phyloP scores from a whole-genome alignment of 2,329 filamentous ascomycete genomes.

The Escovopsis sp. region DNA sequence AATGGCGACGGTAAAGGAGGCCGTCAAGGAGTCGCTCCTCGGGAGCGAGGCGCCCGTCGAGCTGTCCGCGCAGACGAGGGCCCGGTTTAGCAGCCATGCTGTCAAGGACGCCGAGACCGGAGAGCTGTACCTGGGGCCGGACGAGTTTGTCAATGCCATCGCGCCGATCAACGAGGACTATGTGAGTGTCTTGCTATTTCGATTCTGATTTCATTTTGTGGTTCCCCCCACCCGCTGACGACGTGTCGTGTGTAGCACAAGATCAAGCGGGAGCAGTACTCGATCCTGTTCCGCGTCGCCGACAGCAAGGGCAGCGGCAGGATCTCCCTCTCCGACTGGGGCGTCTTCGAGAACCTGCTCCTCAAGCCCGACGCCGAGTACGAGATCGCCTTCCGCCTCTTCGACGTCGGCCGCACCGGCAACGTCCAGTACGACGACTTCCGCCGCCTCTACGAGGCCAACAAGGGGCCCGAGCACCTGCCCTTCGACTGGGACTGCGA shows the following conservation, averaged over 20 bases:
- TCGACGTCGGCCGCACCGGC: conserved; percentile 74
- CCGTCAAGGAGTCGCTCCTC: conserved; percentile 67
- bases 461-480: conserved; percentile 72
- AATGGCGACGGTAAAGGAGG: conserved; percentile 45
- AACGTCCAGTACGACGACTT: conserved; percentile 84
- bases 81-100: conserved; percentile 64
- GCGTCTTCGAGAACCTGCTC: conserved; percentile 84
- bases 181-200: conserved; percentile 41
- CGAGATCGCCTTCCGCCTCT: conserved; percentile 94
- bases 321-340: conserved; percentile 75
- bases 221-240: too few relatives aligned
- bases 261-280: conserved; percentile 91
- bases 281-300: conserved; percentile 81
- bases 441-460: conserved; percentile 68
- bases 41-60: conserved; percentile 44
- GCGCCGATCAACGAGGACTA: conserved; percentile 81
- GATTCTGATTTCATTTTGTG: background rate
- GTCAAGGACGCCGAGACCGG: conserved; percentile 59
- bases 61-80: conserved; percentile 60
- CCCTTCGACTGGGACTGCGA: conserved; percentile 96
- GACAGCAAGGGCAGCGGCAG: conserved; percentile 62
- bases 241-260: conserved; percentile 75
- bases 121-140: conserved; percentile 64
- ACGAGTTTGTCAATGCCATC: conserved; percentile 85
- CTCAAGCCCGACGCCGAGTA: conserved; percentile 94